A percentile compares a stretch with the other conserved stretches of the same genome.
phyloP scores from a whole-genome alignment of 2,329 filamentous ascomycete genomes.

The Aspergillus japonicus region DNA sequence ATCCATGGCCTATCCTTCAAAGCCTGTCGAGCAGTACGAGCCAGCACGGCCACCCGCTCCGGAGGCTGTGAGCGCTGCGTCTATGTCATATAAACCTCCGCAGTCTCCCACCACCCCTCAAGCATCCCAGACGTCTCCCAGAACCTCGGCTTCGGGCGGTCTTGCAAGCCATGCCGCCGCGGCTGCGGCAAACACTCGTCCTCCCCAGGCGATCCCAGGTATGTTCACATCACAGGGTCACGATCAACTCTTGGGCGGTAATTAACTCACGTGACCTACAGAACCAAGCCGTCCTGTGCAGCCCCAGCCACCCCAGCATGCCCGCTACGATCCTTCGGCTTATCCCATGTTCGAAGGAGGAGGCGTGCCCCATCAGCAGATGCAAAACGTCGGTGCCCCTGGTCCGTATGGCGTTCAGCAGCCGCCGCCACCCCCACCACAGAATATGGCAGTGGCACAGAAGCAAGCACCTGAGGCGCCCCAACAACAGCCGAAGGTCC shows the following conservation, averaged over 20 bases:
- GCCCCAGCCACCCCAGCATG: slow-evolving; percentile 47
- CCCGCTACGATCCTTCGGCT: slow-evolving; percentile 44
- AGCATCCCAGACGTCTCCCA: slow-evolving; percentile 48
- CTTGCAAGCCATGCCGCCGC: slow-evolving; percentile 51
- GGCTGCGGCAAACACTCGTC: slow-evolving; percentile 48
- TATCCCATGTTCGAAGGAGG: slow-evolving; percentile 40
- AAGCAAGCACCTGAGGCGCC: slow-evolving; percentile 30
- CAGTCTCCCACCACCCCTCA: slow-evolving; percentile 44
- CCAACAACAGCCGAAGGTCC: slow-evolving; percentile 46
- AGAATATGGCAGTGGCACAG: slow-evolving; percentile 20
- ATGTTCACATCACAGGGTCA: slow-evolving; percentile 18
- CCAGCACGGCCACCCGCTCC: slow-evolving; percentile 39
- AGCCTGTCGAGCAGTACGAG: slow-evolving; percentile 39
- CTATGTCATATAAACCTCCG: slow-evolving; percentile 44
- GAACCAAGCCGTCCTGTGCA: slow-evolving; percentile 43
- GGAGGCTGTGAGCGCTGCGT: slow-evolving; percentile 45
- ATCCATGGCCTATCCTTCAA: slow-evolving; percentile 36
- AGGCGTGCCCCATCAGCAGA: slow-evolving; percentile 26
- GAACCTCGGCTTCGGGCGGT: slow-evolving; percentile 49
- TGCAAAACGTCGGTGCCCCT: slow-evolving; percentile 23
- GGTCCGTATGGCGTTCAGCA: slow-evolving; percentile 26
- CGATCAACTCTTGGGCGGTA: background rate
- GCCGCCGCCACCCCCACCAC: slow-evolving; percentile 24
- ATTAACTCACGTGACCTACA: slow-evolving; percentile 13
- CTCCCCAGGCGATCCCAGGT: slow-evolving; percentile 44